Percentiles rank a stretch among this genome's conserved stretches.
Conservation (phyloP, 2,329 filamentous ascomycete genomes). For the Chaetomium strumarium region DNA sequence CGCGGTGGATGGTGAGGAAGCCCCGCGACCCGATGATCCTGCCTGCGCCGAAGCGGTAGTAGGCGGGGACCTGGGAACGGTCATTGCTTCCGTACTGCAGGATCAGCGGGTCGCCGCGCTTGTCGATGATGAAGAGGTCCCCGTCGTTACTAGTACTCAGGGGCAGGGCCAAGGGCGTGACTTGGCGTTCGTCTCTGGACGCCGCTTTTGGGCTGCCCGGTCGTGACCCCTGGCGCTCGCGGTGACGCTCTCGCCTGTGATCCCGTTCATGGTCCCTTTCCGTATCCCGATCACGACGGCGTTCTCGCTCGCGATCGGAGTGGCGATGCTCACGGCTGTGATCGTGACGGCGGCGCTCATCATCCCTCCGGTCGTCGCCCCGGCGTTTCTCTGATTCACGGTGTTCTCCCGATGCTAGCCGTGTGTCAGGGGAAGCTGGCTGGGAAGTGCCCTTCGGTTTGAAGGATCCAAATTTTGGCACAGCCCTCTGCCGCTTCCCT, state of each 20-base stretch:
- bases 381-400: neutral
- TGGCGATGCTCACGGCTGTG: neutral
- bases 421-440: neutral
- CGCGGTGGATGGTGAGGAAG: constrained; percentile 60
- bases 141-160: constrained; percentile 14
- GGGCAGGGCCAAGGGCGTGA: too few relatives aligned
- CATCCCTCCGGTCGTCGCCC: neutral
- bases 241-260: neutral
- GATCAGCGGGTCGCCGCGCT: constrained; percentile 70
- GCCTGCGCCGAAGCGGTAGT: constrained; percentile 63
- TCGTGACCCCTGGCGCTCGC: constrained; percentile 1
- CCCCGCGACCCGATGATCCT: constrained; percentile 60
- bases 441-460: constrained; percentile 20
- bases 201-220: neutral
- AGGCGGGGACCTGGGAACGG: constrained; percentile 64
- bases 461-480: constrained; percentile 31
- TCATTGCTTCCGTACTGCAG: constrained; percentile 68
- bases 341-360: neutral
- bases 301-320: neutral
- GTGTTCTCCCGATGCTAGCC: neutral
- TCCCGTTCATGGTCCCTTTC: constrained; percentile 1
- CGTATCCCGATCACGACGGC: neutral
- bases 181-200: neutral
- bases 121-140: constrained; percentile 62
- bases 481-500: constrained; percentile 20